Percentiles rank a stretch among this genome's conserved stretches.
Conservation (phyloP, 2,329 filamentous ascomycete species). For the Alternaria alternata region DNA sequence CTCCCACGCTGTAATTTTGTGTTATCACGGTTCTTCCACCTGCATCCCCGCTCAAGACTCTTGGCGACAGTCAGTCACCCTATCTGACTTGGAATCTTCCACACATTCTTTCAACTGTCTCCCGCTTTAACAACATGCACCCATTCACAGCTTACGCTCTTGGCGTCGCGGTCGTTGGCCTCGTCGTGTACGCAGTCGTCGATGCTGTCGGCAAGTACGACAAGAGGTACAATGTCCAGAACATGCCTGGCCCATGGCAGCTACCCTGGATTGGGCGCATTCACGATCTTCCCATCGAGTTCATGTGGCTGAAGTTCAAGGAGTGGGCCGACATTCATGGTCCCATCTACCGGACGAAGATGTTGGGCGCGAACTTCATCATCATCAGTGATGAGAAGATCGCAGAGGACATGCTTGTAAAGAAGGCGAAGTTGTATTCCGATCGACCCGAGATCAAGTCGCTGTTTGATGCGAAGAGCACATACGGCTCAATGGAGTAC, state of each 20-base stretch:
- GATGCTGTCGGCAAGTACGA: constrained; percentile 49
- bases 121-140: constrained; percentile 47
- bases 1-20: constrained; percentile 11
- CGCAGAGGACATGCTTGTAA: constrained; percentile 62
- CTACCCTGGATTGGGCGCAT: constrained; percentile 49
- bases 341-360: constrained; percentile 49
- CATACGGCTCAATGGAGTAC: constrained; percentile 64
- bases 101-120: neutral
- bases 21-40: constrained; percentile 5
- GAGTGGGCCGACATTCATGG: constrained; percentile 48
- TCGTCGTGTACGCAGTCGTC: constrained; percentile 46
- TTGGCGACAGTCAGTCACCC: constrained; percentile 1
- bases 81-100: constrained; percentile 1
- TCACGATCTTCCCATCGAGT: constrained; percentile 48
- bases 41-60: neutral
- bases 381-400: constrained; percentile 62
- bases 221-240: constrained; percentile 46
- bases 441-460: constrained; percentile 61
- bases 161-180: constrained; percentile 49
- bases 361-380: constrained; percentile 55
- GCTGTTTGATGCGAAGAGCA: constrained; percentile 64
- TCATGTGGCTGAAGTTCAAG: constrained; percentile 62
- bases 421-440: constrained; percentile 61
- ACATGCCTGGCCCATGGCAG: constrained; percentile 53
- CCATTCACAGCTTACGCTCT: constrained; percentile 49